These are phyloP conservation scores for Jimgerdemannia flammicorona DNA, from an alignment of 192 early-diverging fungal species.

Conservation along the genomic window DNA sequence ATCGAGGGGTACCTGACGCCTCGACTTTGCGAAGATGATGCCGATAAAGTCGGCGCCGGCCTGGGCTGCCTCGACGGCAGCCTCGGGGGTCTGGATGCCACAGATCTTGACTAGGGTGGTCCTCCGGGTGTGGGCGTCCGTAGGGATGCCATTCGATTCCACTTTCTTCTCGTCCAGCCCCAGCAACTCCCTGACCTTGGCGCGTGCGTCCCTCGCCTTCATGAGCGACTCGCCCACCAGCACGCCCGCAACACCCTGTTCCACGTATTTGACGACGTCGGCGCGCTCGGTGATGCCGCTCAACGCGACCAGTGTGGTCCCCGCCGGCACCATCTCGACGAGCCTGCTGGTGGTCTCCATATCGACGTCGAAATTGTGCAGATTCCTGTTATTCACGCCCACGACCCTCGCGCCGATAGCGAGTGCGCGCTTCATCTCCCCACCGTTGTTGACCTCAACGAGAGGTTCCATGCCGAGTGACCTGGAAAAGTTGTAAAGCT, in stretches of 20 bases:
- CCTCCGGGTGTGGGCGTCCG: not conserved
- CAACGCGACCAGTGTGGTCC: constrained; percentile 77
- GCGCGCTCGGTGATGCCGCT: constrained; percentile 82
- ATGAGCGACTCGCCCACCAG: constrained; percentile 97
- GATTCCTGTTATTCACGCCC: constrained; percentile 97
- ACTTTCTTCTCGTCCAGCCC: constrained; percentile 18
- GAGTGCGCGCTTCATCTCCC: constrained; percentile 87
- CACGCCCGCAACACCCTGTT: constrained; percentile 74
- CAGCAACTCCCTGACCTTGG: constrained; percentile 73
- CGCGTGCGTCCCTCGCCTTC: constrained; percentile 68
- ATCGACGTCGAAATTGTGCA: constrained; percentile 96
- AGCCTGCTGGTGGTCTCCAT: constrained; percentile 78
- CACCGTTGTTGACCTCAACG: constrained; percentile 91
- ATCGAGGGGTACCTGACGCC: constrained; percentile 67
- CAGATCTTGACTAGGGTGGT: constrained; percentile 85
- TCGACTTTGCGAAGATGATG: constrained; percentile 88
- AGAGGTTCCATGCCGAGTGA: constrained; percentile 95
- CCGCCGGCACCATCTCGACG: constrained; percentile 73
- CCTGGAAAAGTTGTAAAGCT: constrained; percentile 73
- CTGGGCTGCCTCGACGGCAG: constrained; percentile 70
- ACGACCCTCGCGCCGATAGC: constrained; percentile 81
- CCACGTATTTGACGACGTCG: constrained; percentile 81
- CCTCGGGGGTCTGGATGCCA: constrained; percentile 79
- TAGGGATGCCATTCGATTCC: not conserved
- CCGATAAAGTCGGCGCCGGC: constrained; percentile 90